Evolutionary conservation across 768 basidiomycete species (phyloP), one percentile per base, ranked within the genome.

Genomic region (Coprinopsis cinerea): DNA sequence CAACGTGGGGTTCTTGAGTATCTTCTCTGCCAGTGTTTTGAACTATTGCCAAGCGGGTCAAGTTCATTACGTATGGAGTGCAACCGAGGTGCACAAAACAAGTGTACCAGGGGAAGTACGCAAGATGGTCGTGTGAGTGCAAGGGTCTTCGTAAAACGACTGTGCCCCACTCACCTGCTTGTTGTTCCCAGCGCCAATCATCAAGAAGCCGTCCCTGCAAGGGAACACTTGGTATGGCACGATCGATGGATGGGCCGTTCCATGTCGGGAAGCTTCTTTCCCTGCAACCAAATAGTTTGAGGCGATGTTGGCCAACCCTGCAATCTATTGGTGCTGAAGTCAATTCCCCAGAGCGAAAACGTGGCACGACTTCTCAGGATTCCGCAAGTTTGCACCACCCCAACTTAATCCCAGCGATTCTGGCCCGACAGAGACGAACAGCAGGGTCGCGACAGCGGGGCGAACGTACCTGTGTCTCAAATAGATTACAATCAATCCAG

Each of bases 401-500:
- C n/a, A n/a, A n/a, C n/a, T n/a, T n/a, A n/a, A n/a, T n/a, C n/a
- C n/a, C n/a, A n/a, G n/a, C n/a, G n/a, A n/a, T n/a, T n/a, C n/a
- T n/a, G n/a, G n/a, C n/a, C n/a, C n/a, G n/a, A n/a, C n/a, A n/a
- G n/a, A n/a, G n/a, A n/a, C n/a, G n/a, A n/a, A n/a, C n/a, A n/a
- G n/a, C n/a, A n/a, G n/a, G n/a, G n/a, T n/a, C n/a, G n/a, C n/a
- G n/a, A n/a, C n/a, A n/a, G n/a, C n/a, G n/a, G n/a, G n/a, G n/a
- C n/a, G n/a, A n/a, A n/a, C n/a, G n/a, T n/a, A 89, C 91, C 71
- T 95, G 93, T 13, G 85, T 82, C 59, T 96, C 93, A 58, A 96
- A 95, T 34, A 97, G 68, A 62, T 89, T 94, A 60, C 87, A 89
- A 63, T 97, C 94, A 48, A 97, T 88, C 82, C 87, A 88, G 13